Evolutionary conservation across 139 green algal species (phyloP), one percentile per base, ranked within the genome.

Genomic region (Ettlia oleoabundans): DNA sequence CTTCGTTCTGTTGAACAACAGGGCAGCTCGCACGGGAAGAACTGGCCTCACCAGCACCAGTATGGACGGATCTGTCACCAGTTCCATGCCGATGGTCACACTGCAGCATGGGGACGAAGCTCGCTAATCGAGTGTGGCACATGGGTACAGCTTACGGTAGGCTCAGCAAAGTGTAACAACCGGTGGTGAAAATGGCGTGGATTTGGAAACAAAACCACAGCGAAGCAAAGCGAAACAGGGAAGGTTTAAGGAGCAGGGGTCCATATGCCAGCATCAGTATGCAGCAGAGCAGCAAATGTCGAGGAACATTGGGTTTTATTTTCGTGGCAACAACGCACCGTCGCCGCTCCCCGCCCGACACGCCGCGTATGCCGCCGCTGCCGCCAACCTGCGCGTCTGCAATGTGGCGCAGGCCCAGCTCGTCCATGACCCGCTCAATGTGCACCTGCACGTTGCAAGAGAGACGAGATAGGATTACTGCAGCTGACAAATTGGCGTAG

Each of bases 51-150:
- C 55, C 52, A 91, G 65, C 51, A 92, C 53, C 3, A 91, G 61
- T 38, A 92, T 82, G 43, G 76, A 53, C 0, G 92, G 90, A 30
- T 93, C 83, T 1, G 85, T 94, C 10, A 95, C 86, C 55, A 97
- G 87, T 88, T 96, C 93, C 89, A 95, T 95, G 51, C 85, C 93
- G 42, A 95, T 94, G 3, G 89, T 89, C 4, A 96, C 90, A 9
- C 75, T 81, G 75, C 58, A 38, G 7, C 7, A 10, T 4, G 10
- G 30, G 47, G 47, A 58, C 13, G 47, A 58, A 15, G 47, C 13
- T 24, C 47, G 47, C 47, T 24, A 58, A 58, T 15, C 10, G 13
- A 58, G 47, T 58, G 15, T 58, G 47, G 47, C 47, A 58, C 10
- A 58, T 58, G 47, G 15, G 47, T 15, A 58, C 47, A 24, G 47